Evolutionary conservation across 1,139 yeast genomes (phyloP).

Genomic region (Kodamaea sp.): DNA sequence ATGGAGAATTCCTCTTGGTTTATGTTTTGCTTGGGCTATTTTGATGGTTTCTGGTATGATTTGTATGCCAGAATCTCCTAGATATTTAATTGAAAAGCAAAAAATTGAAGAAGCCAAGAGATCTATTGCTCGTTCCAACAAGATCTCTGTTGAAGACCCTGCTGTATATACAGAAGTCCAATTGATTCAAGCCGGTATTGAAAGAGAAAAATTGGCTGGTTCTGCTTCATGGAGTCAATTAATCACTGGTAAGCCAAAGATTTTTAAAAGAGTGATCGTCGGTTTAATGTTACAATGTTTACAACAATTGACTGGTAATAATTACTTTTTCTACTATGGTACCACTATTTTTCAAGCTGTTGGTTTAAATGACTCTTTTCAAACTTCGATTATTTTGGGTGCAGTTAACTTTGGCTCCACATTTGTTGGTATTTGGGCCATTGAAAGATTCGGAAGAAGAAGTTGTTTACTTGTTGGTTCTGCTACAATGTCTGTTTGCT

Average conservation of each 20-base stretch:
- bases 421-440: conserved; percentile 60
- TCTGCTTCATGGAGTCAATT: conserved; percentile 67
- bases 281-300: conserved; percentile 65
- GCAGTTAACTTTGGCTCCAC: conserved; percentile 76
- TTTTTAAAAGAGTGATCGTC: conserved; percentile 58
- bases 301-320: conserved; percentile 79
- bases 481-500: conserved; percentile 59
- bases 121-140: conserved; percentile 30
- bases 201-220: conserved; percentile 60
- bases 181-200: conserved; percentile 59
- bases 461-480: conserved; percentile 57
- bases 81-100: conserved; percentile 21
- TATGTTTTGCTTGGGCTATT: conserved; percentile 24
- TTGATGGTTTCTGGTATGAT: conserved; percentile 23
- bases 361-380: conserved; percentile 69
- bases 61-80: conserved; percentile 25
- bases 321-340: conserved; percentile 80
- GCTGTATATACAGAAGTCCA: conserved; percentile 57
- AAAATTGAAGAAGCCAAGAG: conserved; percentile 47
- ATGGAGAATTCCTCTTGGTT: conserved; percentile 21
- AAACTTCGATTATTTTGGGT: conserved; percentile 75
- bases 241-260: conserved; percentile 62
- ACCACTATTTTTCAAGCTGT: conserved; percentile 74
- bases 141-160: conserved; percentile 43
- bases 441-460: conserved; percentile 73